Conservation (phyloP, 139 green algal species). For the Picochlorum sp. region DNA sequence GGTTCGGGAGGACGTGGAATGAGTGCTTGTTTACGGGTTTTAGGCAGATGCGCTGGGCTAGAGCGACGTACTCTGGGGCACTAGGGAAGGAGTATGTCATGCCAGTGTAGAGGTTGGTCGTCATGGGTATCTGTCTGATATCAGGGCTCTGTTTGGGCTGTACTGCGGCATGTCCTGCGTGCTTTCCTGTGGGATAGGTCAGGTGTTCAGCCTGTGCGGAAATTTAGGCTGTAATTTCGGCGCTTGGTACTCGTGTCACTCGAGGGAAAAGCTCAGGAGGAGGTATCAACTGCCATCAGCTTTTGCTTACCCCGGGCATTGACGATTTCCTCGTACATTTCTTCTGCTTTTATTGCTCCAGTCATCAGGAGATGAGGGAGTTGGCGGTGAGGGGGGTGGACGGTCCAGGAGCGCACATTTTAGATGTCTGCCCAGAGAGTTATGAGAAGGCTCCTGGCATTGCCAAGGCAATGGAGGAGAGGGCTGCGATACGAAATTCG, state of each 20-base stretch:
- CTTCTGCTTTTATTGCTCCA: conserved; percentile 35
- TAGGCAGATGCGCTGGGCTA: conserved; percentile 30
- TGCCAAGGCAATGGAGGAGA: conserved; percentile 2
- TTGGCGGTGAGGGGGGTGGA: conserved; percentile 33
- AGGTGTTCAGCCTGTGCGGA: conserved; percentile 24
- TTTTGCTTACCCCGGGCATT: conserved; percentile 28
- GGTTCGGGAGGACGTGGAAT: conserved; percentile 9
- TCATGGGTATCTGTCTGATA: conserved; percentile 25
- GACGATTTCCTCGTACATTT: conserved; percentile 42
- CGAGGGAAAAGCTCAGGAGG: conserved; percentile 30
- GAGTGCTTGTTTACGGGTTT: conserved; percentile 37
- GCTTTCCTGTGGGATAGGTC: conserved; percentile 22
- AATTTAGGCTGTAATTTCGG: conserved; percentile 30
- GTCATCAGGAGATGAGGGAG: conserved; percentile 29
- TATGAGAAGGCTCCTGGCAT: conserved; percentile 11
- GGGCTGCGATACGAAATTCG: conserved; percentile 7
- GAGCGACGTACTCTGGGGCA: conserved; percentile 16
- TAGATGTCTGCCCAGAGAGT: conserved; percentile 27
- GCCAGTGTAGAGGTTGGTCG: conserved; percentile 19
- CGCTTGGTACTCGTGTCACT: conserved; percentile 34
- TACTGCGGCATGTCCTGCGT: conserved; percentile 19
- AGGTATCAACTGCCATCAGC: conserved; percentile 30
- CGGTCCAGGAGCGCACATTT: conserved; percentile 32
- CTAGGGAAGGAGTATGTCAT: conserved; percentile 30
- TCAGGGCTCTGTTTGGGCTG: conserved; percentile 27